These are phyloP conservation scores for Didymella keratinophila DNA, from an alignment of 2,329 filamentous ascomycete species.

Conservation along the genomic window DNA sequence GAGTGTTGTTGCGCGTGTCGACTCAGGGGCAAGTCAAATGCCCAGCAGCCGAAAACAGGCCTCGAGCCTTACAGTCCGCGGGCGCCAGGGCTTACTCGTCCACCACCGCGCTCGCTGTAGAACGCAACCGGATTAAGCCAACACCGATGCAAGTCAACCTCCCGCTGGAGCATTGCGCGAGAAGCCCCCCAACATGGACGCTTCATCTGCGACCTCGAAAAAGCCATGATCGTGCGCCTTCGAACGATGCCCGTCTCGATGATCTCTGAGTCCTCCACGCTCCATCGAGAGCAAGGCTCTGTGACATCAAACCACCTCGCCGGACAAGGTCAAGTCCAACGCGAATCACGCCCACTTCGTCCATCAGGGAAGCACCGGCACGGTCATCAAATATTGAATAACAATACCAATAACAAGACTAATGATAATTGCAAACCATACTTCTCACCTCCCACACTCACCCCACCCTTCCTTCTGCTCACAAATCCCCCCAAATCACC, in stretches of 20 bases:
- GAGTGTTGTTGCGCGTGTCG: not conserved
- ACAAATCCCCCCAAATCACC: too few relatives aligned
- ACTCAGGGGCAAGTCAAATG: not conserved
- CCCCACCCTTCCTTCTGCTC: not conserved
- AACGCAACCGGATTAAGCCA: not conserved
- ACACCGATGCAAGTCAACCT: not conserved
- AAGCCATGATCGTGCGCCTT: not conserved
- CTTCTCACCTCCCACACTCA: not conserved
- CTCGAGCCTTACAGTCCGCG: not conserved
- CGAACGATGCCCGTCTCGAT: not conserved
- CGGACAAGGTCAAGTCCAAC: not conserved
- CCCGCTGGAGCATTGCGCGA: not conserved
- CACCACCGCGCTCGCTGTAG: not conserved
- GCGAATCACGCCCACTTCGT: not conserved
- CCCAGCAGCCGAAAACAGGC: not conserved
- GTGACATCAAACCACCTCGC: not conserved
- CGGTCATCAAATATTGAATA: too few relatives aligned
- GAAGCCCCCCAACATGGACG: not conserved
- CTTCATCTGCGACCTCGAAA: not conserved
- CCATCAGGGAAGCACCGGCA: not conserved
- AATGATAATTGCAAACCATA: not conserved
- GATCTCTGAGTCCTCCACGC: not conserved
- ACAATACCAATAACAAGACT: too few relatives aligned
- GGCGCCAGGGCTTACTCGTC: not conserved
- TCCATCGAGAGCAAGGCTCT: not conserved